These are phyloP conservation scores for Phlyctochytrium planicorne DNA, from an alignment of 192 early-diverging fungal genomes.

Conservation along the genomic window DNA sequence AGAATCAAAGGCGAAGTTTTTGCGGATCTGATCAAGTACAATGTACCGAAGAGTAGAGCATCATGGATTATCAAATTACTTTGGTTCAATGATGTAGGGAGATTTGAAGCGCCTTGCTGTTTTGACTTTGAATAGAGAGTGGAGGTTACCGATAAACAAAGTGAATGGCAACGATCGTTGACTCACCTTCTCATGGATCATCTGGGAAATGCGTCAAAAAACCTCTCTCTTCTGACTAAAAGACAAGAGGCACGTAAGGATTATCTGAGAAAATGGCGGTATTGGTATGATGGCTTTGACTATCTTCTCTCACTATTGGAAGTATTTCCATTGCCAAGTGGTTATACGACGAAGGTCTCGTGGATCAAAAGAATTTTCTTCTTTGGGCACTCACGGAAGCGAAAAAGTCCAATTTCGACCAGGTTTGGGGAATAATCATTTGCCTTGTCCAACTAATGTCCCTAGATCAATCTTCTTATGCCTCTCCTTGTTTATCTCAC, in stretches of 20 bases:
- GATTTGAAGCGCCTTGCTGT: neutral
- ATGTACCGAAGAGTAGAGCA: neutral
- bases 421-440: neutral
- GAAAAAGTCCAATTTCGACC: slow-evolving; percentile 1
- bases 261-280: neutral
- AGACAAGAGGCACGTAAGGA: neutral
- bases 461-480: neutral
- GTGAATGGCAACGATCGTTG: neutral
- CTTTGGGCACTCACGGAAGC: neutral
- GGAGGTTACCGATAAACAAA: neutral
- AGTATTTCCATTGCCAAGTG: neutral
- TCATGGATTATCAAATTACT: neutral
- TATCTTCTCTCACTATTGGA: neutral
- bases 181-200: neutral
- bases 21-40: neutral
- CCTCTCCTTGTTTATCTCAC: neutral
- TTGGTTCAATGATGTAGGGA: neutral
- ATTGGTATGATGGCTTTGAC: neutral
- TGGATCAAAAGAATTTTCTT: slow-evolving; percentile 4
- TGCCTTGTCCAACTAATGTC: neutral
- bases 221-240: neutral
- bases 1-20: no score
- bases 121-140: neutral
- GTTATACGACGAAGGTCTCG: neutral
- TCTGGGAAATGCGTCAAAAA: no score